Evolutionary conservation across 805 yeast genomes (phyloP).

Genomic region (Candida koratica): DNA sequence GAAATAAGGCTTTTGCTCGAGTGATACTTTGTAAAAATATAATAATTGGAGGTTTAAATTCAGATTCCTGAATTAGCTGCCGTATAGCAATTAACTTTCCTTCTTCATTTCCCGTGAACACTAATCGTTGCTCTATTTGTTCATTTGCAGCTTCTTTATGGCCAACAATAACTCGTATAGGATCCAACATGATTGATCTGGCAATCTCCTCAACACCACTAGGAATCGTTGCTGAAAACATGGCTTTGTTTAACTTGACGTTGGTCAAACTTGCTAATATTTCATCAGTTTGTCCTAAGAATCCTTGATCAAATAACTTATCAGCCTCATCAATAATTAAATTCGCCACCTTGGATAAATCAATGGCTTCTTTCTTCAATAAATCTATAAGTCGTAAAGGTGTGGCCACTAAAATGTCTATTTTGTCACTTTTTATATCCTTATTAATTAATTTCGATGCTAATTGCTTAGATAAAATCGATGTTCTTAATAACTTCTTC

Average conservation of each 20-base stretch:
- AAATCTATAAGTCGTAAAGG: conserved; percentile 85
- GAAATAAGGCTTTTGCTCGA: conserved; percentile 92
- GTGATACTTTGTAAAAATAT: conserved; percentile 88
- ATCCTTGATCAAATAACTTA: conserved; percentile 80
- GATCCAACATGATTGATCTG: conserved; percentile 75
- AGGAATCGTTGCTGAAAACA: conserved; percentile 95
- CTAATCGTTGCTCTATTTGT: conserved; percentile 75
- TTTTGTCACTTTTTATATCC: conserved; percentile 55
- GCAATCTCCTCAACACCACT: conserved; percentile 90
- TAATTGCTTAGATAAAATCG: conserved; percentile 65
- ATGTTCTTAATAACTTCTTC: conserved; percentile 56
- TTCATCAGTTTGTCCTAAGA: conserved; percentile 86
- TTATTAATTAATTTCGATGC: conserved; percentile 65
- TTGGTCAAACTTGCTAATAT: conserved; percentile 60
- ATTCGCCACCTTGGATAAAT: conserved; percentile 63
- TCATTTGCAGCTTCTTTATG: conserved; percentile 89
- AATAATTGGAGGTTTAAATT: conserved; percentile 86
- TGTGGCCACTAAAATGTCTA: conserved; percentile 79
- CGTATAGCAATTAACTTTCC: conserved; percentile 93
- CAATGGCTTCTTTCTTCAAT: conserved; percentile 56
- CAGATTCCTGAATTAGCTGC: conserved; percentile 79
- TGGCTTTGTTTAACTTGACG: conserved; percentile 55
- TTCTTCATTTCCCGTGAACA: conserved; percentile 88
- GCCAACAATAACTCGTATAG: conserved; percentile 84
- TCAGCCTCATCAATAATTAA: conserved; percentile 95